These are phyloP conservation scores for Didymella lethalis DNA, from an alignment of 2,329 filamentous ascomycete species.

Conservation along the genomic window DNA sequence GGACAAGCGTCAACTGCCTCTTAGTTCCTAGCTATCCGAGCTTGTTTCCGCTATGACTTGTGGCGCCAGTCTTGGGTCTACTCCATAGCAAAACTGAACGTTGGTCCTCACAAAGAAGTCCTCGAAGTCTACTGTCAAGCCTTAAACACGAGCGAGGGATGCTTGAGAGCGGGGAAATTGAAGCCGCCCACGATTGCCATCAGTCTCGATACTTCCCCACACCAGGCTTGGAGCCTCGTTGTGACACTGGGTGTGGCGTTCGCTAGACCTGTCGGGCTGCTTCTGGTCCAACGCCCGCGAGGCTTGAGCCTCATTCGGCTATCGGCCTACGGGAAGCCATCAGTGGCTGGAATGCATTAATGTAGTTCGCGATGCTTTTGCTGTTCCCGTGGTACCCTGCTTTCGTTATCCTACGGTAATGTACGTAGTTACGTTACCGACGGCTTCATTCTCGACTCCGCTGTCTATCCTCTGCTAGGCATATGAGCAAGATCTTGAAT, in stretches of 20 bases:
- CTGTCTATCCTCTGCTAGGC: background rate
- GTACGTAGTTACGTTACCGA: background rate
- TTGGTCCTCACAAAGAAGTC: background rate
- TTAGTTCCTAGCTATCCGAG: too few relatives aligned
- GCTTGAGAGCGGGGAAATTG: background rate
- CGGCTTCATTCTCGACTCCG: background rate
- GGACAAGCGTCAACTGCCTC: too few relatives aligned
- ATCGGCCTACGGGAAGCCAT: background rate
- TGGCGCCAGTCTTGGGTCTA: too few relatives aligned
- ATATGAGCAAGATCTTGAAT: background rate
- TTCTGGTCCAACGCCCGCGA: background rate
- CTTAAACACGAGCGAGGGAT: background rate
- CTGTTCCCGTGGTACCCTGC: background rate
- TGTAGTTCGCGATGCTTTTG: background rate
- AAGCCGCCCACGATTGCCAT: background rate
- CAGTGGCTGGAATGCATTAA: background rate
- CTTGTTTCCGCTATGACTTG: too few relatives aligned
- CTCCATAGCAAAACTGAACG: background rate
- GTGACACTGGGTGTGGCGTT: conserved; percentile 5
- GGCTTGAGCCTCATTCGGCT: background rate
- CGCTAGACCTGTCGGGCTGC: background rate
- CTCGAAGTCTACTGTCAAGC: background rate
- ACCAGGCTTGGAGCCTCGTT: background rate
- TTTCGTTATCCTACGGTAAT: background rate
- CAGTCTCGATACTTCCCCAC: background rate